Evolutionary conservation across 345 rosid genomes (phyloP).

Genomic region (Ceriops zippeliana): DNA sequence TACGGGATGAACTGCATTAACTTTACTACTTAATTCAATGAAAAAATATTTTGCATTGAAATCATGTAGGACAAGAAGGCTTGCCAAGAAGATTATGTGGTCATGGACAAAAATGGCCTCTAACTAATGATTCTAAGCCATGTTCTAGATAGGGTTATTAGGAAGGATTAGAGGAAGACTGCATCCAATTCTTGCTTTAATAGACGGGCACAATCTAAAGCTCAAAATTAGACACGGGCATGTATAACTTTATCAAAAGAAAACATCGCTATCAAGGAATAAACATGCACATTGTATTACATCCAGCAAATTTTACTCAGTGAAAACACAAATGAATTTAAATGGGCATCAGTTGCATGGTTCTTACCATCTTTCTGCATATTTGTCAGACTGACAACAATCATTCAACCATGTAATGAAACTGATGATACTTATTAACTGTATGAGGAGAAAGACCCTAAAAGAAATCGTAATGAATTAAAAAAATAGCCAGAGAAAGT

Average conservation of each 20-base stretch:
- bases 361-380: conserved; percentile 70
- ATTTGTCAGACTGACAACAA: conserved; percentile 59
- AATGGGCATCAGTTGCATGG: background rate
- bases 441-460: conserved; percentile 94
- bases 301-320: no score
- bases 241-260: no score
- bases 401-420: conserved; percentile 83
- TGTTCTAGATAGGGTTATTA: no score
- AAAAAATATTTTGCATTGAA: background rate
- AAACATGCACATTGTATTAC: no score
- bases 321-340: background rate
- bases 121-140: no score
- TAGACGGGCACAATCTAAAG: no score
- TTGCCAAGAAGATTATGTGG: background rate
- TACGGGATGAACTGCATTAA: background rate
- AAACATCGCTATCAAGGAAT: no score
- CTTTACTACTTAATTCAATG: background rate
- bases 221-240: no score
- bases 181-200: no score
- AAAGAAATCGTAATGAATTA: conserved; percentile 10
- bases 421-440: conserved; percentile 84
- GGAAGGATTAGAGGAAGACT: no score
- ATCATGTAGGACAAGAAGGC: background rate
- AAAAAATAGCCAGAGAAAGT: background rate
- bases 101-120: no score